phyloP scores from a whole-genome alignment of 805 yeast genomes.

The Starmera quercuum region DNA sequence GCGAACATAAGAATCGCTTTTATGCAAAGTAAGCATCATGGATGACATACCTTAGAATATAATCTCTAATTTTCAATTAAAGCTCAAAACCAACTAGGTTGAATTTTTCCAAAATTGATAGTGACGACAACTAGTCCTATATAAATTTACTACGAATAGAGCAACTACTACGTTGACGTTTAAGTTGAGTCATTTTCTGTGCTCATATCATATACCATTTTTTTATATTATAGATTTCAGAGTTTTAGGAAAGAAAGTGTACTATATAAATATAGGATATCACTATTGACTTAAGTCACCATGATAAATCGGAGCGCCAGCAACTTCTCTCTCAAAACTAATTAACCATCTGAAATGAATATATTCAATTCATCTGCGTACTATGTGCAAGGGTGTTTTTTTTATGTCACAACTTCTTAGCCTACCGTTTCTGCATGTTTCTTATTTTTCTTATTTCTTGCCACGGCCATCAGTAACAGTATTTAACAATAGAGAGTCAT shows the following conservation, averaged over 20 bases:
- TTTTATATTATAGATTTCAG: too few species aligned
- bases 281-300: too few species aligned
- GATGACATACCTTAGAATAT: slow-evolving; percentile 1
- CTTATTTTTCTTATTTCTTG: slow-evolving; percentile 15
- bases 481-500: slow-evolving; percentile 84
- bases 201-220: too few species aligned
- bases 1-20: slow-evolving; percentile 38
- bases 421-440: neutral
- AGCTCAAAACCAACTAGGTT: slow-evolving; percentile 18
- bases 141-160: too few species aligned
- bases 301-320: too few species aligned
- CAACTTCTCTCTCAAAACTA: too few species aligned
- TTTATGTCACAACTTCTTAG: too few species aligned
- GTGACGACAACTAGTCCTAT: neutral
- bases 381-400: neutral
- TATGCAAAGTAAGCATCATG: slow-evolving; percentile 27
- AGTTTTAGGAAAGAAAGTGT: too few species aligned
- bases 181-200: too few species aligned
- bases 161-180: too few species aligned
- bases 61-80: slow-evolving; percentile 6
- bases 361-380: neutral
- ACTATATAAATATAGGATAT: too few species aligned
- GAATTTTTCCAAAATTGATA: slow-evolving; percentile 12
- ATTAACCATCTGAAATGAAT: too few species aligned
- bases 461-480: slow-evolving; percentile 74